These are phyloP conservation scores for Starmerella apis DNA, from an alignment of 805 yeast genomes.

Conservation along the genomic window DNA sequence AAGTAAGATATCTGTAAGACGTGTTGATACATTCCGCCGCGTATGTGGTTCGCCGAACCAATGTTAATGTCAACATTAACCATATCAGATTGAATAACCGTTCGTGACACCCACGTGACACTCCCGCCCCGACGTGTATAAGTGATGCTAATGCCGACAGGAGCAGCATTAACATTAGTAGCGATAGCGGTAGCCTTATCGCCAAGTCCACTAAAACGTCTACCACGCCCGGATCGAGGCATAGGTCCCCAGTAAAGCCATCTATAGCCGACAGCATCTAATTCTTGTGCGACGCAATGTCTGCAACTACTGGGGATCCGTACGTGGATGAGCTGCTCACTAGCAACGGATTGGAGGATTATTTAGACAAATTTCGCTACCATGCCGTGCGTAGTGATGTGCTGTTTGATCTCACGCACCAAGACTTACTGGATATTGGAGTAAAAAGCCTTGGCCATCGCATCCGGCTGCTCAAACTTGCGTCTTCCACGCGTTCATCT, in stretches of 20 bases:
- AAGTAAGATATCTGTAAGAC: too few relatives aligned
- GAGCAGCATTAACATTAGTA: neutral
- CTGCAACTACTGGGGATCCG: neutral
- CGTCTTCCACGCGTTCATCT: slow-evolving; percentile 25
- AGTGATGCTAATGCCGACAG: neutral
- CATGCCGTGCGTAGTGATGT: slow-evolving; percentile 66
- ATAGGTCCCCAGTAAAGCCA: too few relatives aligned
- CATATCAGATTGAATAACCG: too few relatives aligned
- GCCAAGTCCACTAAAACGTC: too few relatives aligned
- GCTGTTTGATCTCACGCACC: slow-evolving; percentile 55
- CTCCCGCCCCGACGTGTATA: neutral
- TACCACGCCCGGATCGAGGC: too few relatives aligned
- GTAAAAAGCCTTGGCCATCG: slow-evolving; percentile 45
- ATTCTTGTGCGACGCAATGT: neutral
- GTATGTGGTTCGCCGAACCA: too few relatives aligned
- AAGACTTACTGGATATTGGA: slow-evolving; percentile 67
- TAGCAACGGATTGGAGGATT: slow-evolving; percentile 17
- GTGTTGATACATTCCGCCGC: too few relatives aligned
- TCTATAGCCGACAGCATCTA: neutral
- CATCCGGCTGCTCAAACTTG: slow-evolving; percentile 49
- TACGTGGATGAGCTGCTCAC: slow-evolving; percentile 8
- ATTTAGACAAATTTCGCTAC: slow-evolving; percentile 35
- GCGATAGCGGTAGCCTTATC: neutral
- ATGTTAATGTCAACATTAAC: too few relatives aligned
- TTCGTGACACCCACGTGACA: neutral